phyloP scores from a whole-genome alignment of 2,329 filamentous ascomycete species.

The Mycosphaerella sp. region DNA sequence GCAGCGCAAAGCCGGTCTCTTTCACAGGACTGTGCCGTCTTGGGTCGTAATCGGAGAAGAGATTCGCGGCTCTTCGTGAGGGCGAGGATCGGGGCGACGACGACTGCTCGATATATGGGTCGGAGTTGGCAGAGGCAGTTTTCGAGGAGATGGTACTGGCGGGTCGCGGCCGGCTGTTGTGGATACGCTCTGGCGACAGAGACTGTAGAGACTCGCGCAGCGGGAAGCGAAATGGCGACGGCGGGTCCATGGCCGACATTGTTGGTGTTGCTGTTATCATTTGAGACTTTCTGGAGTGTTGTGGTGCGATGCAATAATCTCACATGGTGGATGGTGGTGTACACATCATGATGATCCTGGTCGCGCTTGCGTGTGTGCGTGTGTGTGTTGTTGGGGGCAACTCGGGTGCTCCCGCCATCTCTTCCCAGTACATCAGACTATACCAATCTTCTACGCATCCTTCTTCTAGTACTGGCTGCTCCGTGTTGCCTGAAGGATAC shows the following conservation, averaged over 20 bases:
- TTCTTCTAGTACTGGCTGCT: no score
- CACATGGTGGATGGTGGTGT: background rate
- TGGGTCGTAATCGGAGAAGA: conserved; percentile 30
- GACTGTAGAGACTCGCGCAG: conserved; percentile 51
- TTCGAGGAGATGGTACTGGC: conserved; percentile 32
- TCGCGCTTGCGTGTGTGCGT: background rate
- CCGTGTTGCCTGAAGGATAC: no score
- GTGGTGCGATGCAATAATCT: background rate
- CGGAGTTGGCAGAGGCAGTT: conserved; percentile 3
- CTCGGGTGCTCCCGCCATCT: no score
- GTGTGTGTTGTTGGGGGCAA: background rate
- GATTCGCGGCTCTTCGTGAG: conserved; percentile 28
- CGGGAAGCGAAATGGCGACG: conserved; percentile 45
- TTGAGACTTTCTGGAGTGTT: background rate
- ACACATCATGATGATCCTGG: background rate
- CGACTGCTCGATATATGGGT: conserved; percentile 14
- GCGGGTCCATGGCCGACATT: conserved; percentile 7
- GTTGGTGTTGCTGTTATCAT: background rate
- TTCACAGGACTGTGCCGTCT: conserved; percentile 19
- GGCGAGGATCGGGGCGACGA: conserved; percentile 32
- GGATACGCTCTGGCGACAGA: conserved; percentile 59
- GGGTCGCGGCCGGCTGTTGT: conserved; percentile 37
- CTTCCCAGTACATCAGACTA: no score
- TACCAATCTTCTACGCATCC: no score
- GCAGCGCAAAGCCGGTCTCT: conserved; percentile 12